Base-by-base conservation (phyloP, 495 filamentous ascomycete species). In the Penicillium ochrochloron region DNA sequence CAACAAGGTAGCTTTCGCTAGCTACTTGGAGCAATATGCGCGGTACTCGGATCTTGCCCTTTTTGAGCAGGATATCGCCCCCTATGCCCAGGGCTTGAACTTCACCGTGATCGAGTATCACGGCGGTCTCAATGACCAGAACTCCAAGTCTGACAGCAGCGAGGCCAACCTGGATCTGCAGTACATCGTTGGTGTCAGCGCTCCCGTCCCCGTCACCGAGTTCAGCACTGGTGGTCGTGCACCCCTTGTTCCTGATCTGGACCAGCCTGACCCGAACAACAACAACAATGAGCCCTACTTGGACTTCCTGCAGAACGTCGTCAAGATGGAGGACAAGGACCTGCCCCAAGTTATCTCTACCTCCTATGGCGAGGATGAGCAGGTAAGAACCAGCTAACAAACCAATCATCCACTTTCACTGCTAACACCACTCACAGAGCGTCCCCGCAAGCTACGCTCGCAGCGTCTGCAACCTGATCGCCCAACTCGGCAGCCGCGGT, bases 131-230 rank as follows among this genome's bases (percentile, higher is more conserved):
- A 79, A 88, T 60, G 72, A 83, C 65, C 86, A 85, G 61, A 66
- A 77, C 64, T 76, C 85, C 35, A 75, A 76, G 59, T 25, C 51
- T 10, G 75, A 84, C 63, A 79, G 77, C 66, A 82, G 82, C 37
- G 91, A 96, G 73, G 92, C 90, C 60, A 91, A 93, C 76, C 81
- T 94, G 27, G 92, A 95, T 66, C 69, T 90, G 41, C 89, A 94
- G 73, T 90, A 90, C 61, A 85, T 88, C 61, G 59, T 90, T 60
- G 86, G 84, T 7, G 63, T 91, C 23, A 80, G 79, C 65, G 75
- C 82, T 44, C 86, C 86, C 3, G 75, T 88, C 9, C 87, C 88
- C 0, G 81, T 88, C n/a, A 83, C 78, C 0, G 88, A 89, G 60
- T 92, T 85, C 77, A 89, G 80, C 72, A 90, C 88, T 19, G 89